Evolutionary conservation across 164 flowering plant species (phyloP).

Genomic region (Sextonia rubra): DNA sequence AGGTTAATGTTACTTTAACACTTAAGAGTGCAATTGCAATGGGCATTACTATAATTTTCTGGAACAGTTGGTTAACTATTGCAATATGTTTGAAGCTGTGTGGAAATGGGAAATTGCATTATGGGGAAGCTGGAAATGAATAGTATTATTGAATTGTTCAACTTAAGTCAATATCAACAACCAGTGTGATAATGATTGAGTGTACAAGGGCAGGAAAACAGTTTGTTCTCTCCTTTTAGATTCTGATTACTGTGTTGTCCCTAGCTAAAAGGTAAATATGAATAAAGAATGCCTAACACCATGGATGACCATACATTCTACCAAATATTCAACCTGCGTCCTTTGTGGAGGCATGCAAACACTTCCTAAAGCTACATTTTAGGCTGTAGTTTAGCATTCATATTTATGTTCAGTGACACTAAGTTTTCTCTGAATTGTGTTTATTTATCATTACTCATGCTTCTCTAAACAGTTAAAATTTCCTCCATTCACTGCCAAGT

Average conservation of each 20-base stretch:
- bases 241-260: neutral
- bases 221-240: neutral
- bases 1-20: slow-evolving; percentile 38
- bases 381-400: neutral
- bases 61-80: neutral
- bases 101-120: neutral
- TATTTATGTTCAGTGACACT: neutral
- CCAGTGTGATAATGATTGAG: neutral
- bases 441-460: neutral
- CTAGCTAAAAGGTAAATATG: too few species aligned
- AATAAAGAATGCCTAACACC: neutral
- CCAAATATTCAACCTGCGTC: neutral
- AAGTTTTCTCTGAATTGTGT: neutral
- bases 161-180: neutral
- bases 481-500: neutral
- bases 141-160: neutral
- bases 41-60: neutral
- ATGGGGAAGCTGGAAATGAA: neutral
- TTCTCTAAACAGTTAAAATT: neutral
- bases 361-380: neutral
- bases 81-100: neutral
- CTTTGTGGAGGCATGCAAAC: neutral
- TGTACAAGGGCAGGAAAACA: neutral
- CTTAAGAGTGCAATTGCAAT: neutral
- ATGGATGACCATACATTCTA: neutral